Evolutionary conservation across 169 alveolate genomes (phyloP).

Genomic region (Babesia microti): DNA sequence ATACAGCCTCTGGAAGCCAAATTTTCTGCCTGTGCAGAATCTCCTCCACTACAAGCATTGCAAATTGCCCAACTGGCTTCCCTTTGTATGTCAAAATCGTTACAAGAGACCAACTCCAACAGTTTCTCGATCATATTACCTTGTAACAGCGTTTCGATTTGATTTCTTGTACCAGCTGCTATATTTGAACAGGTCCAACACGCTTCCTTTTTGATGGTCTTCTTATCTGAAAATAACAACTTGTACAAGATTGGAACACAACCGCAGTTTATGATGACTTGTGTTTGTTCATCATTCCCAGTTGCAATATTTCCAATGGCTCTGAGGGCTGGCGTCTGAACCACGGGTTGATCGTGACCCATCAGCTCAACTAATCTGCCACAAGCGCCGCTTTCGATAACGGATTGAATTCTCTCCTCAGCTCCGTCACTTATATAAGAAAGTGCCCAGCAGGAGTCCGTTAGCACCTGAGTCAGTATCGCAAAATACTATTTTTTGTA

Average conservation of each 20-base stretch:
- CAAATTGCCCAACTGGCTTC: slow-evolving; percentile 98
- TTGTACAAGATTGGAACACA: slow-evolving; percentile 70
- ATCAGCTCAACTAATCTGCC: slow-evolving; percentile 81
- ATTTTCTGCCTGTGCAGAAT: slow-evolving; percentile 69
- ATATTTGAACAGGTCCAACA: slow-evolving; percentile 94
- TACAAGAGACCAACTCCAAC: slow-evolving; percentile 69
- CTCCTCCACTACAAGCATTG: slow-evolving; percentile 87
- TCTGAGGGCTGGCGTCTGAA: slow-evolving; percentile 90
- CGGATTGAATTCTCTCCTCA: slow-evolving; percentile 75
- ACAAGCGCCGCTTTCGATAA: slow-evolving; percentile 78
- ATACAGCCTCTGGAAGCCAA: slow-evolving; percentile 84
- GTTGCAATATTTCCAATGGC: slow-evolving; percentile 92
- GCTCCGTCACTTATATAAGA: slow-evolving; percentile 87
- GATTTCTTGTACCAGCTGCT: slow-evolving; percentile 87
- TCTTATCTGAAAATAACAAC: slow-evolving; percentile 74
- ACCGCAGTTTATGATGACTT: slow-evolving; percentile 81
- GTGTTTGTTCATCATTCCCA: slow-evolving; percentile 93
- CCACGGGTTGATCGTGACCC: slow-evolving; percentile 69
- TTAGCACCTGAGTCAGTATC: slow-evolving; percentile 68
- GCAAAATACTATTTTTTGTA: no score
- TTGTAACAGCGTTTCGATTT: slow-evolving; percentile 76
- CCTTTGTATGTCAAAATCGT: slow-evolving; percentile 83
- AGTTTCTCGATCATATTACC: slow-evolving; percentile 71
- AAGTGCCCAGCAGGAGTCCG: slow-evolving; percentile 90
- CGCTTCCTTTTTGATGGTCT: slow-evolving; percentile 88